These are phyloP conservation scores for Pichia sp. DNA, from an alignment of 1,139 yeast genomes.

Conservation along the genomic window DNA sequence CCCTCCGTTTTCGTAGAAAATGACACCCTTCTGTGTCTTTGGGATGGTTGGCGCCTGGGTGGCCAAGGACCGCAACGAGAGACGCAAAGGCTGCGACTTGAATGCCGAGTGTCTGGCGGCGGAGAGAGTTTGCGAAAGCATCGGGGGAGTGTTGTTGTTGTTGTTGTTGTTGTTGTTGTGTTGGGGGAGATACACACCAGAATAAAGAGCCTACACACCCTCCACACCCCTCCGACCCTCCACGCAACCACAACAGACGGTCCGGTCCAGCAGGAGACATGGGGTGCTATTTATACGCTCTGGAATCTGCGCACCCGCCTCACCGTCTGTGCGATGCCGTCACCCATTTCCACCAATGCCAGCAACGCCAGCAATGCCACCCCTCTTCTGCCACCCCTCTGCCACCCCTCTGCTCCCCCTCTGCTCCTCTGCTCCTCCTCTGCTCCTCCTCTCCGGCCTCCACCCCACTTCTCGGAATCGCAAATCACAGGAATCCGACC, in stretches of 20 bases:
- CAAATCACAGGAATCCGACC: background rate
- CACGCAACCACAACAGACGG: no score
- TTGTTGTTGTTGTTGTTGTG: background rate
- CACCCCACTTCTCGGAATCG: background rate
- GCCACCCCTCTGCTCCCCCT: no score
- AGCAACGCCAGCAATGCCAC: no score
- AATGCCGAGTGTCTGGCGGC: background rate
- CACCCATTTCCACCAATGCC: no score
- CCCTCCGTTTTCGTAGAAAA: slow-evolving; percentile 45
- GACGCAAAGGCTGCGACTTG: background rate
- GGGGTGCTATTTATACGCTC: background rate
- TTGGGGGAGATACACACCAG: background rate
- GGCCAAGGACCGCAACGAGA: slow-evolving; percentile 12
- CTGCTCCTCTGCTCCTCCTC: no score
- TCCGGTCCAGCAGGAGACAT: background rate
- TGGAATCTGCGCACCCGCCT: no score
- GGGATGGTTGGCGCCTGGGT: slow-evolving; percentile 32
- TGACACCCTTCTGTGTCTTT: slow-evolving; percentile 43
- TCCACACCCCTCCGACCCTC: no score
- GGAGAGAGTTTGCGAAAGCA: slow-evolving; percentile 4
- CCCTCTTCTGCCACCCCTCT: no score
- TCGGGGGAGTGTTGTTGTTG: no score
- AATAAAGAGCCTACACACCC: no score
- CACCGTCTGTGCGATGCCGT: no score
- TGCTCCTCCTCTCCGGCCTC: no score